These are phyloP conservation scores for Setaria italica DNA, from an alignment of 202 grass and related monocot species.

Conservation along the genomic window DNA sequence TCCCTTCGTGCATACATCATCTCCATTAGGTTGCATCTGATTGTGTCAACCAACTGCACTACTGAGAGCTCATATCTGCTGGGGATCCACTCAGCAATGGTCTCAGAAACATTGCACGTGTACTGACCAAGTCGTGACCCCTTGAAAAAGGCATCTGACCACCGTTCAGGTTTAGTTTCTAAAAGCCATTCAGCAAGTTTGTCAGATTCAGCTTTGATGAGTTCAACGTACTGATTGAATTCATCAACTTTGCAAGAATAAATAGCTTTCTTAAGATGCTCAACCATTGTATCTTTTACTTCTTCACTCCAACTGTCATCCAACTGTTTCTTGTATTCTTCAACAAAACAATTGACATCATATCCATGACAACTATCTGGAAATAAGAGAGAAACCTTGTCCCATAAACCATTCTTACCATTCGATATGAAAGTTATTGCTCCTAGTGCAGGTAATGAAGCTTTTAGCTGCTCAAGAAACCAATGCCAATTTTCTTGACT, in stretches of 20 bases:
- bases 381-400: conserved; percentile 71
- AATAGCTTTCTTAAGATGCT: conserved; percentile 73
- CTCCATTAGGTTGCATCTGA: conserved; percentile 97
- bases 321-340: conserved; percentile 77
- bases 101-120: conserved; percentile 66
- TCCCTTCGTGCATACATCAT: conserved; percentile 85
- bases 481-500: conserved; percentile 84
- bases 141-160: conserved; percentile 97
- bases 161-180: conserved; percentile 83
- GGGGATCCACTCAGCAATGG: conserved; percentile 72
- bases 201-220: conserved; percentile 76
- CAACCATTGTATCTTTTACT: conserved; percentile 75
- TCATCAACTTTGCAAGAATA: conserved; percentile 84
- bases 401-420: conserved; percentile 78
- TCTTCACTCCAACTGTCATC: conserved; percentile 77
- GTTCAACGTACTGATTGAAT: conserved; percentile 77
- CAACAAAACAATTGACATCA: conserved; percentile 69
- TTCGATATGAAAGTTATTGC: conserved; percentile 86
- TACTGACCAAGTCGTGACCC: conserved; percentile 74
- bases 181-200: conserved; percentile 94
- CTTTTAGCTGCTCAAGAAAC: conserved; percentile 92
- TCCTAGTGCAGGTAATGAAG: conserved; percentile 46
- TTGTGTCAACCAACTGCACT: conserved; percentile 87
- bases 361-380: conserved; percentile 83
- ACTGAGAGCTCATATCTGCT: conserved; percentile 83